These are phyloP conservation scores for Aspergillus bridgeri DNA, from an alignment of 495 filamentous ascomycete species.

Conservation along the genomic window DNA sequence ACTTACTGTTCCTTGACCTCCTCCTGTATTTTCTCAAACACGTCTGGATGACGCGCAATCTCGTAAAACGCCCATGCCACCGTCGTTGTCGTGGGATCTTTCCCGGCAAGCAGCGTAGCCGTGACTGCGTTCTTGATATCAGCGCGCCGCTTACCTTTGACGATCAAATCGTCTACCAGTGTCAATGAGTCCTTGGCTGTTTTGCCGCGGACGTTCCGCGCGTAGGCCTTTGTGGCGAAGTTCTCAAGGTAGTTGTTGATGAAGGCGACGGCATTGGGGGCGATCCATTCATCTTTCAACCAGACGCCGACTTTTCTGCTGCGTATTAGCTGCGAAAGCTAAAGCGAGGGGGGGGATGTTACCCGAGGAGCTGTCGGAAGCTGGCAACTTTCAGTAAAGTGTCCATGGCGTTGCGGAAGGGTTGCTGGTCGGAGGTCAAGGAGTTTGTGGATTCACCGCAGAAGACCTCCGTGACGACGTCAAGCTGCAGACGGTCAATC, in stretches of 20 bases:
- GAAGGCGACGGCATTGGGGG: neutral
- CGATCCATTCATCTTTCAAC: neutral
- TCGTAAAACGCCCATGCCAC: constrained; percentile 37
- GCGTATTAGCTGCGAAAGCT: neutral
- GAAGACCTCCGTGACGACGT: neutral
- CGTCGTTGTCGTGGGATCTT: constrained; percentile 58
- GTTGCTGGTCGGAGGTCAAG: neutral
- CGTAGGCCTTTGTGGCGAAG: neutral
- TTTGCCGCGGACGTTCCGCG: neutral
- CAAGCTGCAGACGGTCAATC: neutral
- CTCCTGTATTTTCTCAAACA: constrained; percentile 19
- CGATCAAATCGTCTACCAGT: neutral
- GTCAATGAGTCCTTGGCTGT: neutral
- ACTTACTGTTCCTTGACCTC: constrained; percentile 19
- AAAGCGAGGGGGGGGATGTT: neutral
- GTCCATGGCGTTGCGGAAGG: neutral
- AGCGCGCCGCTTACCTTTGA: neutral
- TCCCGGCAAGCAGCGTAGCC: constrained; percentile 56
- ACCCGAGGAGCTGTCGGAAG: neutral
- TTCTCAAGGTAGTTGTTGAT: neutral
- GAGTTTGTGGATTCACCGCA: neutral
- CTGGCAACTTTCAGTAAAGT: neutral
- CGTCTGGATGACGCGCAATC: constrained; percentile 24
- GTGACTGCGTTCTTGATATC: constrained; percentile 26
- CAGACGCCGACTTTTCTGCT: neutral